Evolutionary conservation across 2,329 filamentous ascomycete species (phyloP).

Genomic region (Pyrenochaeta sp.): DNA sequence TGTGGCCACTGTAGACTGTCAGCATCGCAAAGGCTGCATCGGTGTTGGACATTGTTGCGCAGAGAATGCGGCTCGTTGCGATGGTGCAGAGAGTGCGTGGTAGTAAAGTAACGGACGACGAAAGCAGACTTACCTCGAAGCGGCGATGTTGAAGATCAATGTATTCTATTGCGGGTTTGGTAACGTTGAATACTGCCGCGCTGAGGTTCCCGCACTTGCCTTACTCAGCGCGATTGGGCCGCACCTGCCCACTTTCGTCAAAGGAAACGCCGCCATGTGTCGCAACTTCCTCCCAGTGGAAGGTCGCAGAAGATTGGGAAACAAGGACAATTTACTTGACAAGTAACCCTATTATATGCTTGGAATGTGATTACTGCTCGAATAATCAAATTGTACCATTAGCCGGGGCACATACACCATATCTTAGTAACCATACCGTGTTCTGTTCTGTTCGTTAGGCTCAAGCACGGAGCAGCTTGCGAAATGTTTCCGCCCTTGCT

Average conservation of each 20-base stretch:
- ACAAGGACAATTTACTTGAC: no score
- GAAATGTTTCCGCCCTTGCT: background rate
- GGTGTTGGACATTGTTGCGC: background rate
- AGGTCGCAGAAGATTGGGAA: background rate
- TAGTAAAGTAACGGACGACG: background rate
- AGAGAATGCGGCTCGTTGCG: background rate
- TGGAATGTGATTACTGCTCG: no score
- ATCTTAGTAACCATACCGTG: background rate
- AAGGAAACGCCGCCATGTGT: background rate
- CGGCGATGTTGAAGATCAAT: slow-evolving; percentile 8
- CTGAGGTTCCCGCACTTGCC: background rate
- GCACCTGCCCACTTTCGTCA: background rate
- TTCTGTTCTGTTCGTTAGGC: background rate
- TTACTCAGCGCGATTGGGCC: background rate
- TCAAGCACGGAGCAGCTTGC: background rate
- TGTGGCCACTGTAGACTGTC: slow-evolving; percentile 18
- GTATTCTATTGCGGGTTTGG: slow-evolving; percentile 11
- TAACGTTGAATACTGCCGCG: background rate
- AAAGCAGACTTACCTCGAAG: slow-evolving; percentile 19
- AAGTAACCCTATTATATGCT: no score
- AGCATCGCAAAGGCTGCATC: slow-evolving; percentile 15
- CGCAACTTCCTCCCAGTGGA: background rate
- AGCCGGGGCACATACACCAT: background rate
- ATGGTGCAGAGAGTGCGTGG: background rate
- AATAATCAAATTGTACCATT: background rate